Conservation (phyloP, 257 asterid species). For the Solanum phureja region DNA sequence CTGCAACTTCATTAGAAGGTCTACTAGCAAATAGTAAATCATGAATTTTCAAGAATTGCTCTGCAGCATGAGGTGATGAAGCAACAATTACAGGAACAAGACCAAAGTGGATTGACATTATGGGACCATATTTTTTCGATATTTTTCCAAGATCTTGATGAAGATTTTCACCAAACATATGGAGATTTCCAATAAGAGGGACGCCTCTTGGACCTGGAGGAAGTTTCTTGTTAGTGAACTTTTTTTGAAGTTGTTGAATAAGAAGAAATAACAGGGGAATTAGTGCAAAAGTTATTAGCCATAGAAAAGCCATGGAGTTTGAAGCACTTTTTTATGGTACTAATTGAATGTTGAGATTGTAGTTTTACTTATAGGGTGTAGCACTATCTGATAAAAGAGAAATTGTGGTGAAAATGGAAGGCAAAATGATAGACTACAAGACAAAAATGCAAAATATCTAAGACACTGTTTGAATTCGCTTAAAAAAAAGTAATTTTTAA, state of each 20-base stretch:
- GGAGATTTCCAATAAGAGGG: neutral
- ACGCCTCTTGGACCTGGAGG: neutral
- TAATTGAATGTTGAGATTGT: neutral
- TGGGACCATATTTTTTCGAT: neutral
- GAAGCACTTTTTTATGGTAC: neutral
- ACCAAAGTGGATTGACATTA: neutral
- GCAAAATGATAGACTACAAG: too few relatives aligned
- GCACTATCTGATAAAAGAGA: neutral
- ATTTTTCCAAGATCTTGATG: neutral
- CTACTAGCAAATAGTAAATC: constrained; percentile 1
- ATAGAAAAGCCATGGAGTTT: neutral
- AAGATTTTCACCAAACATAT: neutral
- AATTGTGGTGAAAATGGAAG: neutral
- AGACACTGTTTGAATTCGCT: too few relatives aligned
- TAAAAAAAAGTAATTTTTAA: too few relatives aligned
- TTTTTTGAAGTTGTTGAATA: neutral
- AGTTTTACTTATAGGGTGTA: too few relatives aligned
- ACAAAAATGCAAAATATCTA: too few relatives aligned
- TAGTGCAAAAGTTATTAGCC: neutral
- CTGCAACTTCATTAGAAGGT: neutral
- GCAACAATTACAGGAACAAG: neutral
- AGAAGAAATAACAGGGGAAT: neutral
- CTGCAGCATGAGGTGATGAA: neutral
- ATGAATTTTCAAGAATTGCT: constrained; percentile 6
- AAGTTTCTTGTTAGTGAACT: neutral